These are phyloP conservation scores for Phaeoacremonium minimum DNA, from an alignment of 2,329 filamentous ascomycete genomes.

Conservation along the genomic window DNA sequence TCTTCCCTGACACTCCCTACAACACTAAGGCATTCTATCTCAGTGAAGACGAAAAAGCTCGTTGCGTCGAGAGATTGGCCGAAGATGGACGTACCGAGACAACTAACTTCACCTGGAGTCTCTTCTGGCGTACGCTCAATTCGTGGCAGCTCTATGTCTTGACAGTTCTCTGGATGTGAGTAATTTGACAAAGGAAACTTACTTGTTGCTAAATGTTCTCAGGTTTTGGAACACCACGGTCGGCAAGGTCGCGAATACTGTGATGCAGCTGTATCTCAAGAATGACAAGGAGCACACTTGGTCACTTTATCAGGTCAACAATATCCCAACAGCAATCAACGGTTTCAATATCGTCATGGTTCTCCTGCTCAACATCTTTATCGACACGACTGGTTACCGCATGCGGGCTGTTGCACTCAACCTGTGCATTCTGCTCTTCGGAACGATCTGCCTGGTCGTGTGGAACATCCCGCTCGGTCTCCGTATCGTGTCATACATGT, in stretches of 20 bases:
- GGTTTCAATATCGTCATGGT: constrained; percentile 22
- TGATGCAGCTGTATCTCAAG: constrained; percentile 20
- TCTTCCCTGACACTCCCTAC: constrained; percentile 42
- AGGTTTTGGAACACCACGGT: constrained; percentile 21
- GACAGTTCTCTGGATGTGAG: constrained; percentile 19
- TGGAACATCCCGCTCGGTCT: constrained; percentile 26
- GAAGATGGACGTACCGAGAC: constrained; percentile 18
- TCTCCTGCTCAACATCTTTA: constrained; percentile 16
- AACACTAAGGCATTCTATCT: constrained; percentile 30
- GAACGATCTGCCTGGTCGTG: constrained; percentile 21
- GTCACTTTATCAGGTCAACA: constrained; percentile 22
- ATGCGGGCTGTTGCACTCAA: constrained; percentile 24
- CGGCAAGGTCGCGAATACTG: constrained; percentile 20
- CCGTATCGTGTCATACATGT: constrained; percentile 25
- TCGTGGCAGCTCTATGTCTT: constrained; percentile 21
- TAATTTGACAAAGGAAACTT: background rate
- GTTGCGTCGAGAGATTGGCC: constrained; percentile 29
- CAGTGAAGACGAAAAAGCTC: constrained; percentile 24
- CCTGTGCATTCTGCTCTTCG: constrained; percentile 21
- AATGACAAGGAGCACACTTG: constrained; percentile 18
- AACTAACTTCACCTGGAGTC: constrained; percentile 14
- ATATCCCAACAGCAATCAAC: constrained; percentile 22
- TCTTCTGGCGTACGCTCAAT: constrained; percentile 14
- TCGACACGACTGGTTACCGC: constrained; percentile 24
- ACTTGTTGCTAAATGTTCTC: background rate